Conservation (phyloP, 2,329 filamentous ascomycete genomes). For the Alternaria consortialis region DNA sequence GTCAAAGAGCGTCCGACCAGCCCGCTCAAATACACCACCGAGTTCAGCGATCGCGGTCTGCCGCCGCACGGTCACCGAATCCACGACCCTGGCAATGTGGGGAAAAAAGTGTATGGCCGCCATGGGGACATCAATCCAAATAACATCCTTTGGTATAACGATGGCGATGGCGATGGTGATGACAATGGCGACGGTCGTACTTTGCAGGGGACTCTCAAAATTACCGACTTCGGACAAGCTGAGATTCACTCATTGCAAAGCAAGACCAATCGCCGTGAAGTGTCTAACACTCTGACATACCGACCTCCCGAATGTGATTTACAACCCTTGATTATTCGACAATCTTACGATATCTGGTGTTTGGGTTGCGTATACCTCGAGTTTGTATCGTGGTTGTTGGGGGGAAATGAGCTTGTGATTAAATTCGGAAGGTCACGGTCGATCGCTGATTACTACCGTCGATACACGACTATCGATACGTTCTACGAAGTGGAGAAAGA, state of each 20-base stretch:
- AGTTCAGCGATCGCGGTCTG: neutral
- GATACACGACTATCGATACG: neutral
- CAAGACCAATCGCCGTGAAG: conserved; percentile 3
- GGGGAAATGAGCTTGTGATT: conserved; percentile 7
- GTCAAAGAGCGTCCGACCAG: neutral
- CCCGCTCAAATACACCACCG: neutral
- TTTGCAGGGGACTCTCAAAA: conserved; percentile 15
- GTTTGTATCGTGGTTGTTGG: conserved; percentile 24
- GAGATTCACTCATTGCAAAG: conserved; percentile 18
- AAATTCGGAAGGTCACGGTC: neutral
- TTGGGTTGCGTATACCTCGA: conserved; percentile 32
- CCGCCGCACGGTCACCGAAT: neutral
- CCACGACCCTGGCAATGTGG: neutral
- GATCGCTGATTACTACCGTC: neutral
- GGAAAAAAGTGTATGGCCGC: conserved; percentile 21
- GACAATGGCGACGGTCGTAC: neutral
- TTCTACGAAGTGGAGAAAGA: conserved; percentile 11
- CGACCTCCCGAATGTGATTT: conserved; percentile 25
- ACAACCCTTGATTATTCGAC: conserved; percentile 2
- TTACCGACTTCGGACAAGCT: conserved; percentile 29
- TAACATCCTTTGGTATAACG: conserved; percentile 31
- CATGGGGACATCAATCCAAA: conserved; percentile 35
- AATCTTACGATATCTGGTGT: conserved; percentile 34
- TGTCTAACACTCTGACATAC: conserved; percentile 22
- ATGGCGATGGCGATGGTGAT: neutral